Percentiles rank a stretch among this genome's conserved stretches.
Evolutionary conservation across 148 eudicot species (phyloP).

Genomic region (Selenicereus undatus): DNA sequence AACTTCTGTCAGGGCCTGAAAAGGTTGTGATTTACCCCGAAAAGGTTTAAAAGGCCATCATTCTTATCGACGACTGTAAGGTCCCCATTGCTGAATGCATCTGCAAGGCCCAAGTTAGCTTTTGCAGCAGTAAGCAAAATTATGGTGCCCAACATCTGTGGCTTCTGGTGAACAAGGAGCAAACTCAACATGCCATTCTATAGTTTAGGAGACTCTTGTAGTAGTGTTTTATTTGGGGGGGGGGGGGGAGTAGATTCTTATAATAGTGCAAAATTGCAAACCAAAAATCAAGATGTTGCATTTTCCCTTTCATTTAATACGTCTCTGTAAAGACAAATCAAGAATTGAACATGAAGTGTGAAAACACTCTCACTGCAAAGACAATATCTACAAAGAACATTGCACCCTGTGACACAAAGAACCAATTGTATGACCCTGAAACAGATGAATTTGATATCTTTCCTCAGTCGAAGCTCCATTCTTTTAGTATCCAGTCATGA

Average conservation of each 20-base stretch:
- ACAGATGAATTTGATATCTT: neutral
- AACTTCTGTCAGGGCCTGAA: too few relatives aligned
- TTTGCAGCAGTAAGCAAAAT: too few relatives aligned
- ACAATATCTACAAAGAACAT: neutral
- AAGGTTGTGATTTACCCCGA: too few relatives aligned
- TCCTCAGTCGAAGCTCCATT: neutral
- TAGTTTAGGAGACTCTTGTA: neutral
- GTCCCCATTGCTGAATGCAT: too few relatives aligned
- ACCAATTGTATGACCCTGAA: neutral
- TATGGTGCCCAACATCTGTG: too few relatives aligned
- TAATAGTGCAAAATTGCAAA: neutral
- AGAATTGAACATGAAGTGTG: neutral
- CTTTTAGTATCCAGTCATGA: neutral
- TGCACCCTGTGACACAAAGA: too few relatives aligned
- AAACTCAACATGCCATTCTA: neutral
- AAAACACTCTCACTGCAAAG: neutral
- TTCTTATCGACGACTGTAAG: too few relatives aligned
- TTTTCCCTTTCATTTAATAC: too few relatives aligned
- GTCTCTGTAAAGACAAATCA: neutral
- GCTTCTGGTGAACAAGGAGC: neutral
- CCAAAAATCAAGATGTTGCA: neutral
- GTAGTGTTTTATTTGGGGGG: too few relatives aligned
- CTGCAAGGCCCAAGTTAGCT: too few relatives aligned
- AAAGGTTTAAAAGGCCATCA: too few relatives aligned
- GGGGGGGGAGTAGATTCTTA: neutral